Conservation (phyloP, 306 rosid genomes). For the Cucurbita maxima region DNA sequence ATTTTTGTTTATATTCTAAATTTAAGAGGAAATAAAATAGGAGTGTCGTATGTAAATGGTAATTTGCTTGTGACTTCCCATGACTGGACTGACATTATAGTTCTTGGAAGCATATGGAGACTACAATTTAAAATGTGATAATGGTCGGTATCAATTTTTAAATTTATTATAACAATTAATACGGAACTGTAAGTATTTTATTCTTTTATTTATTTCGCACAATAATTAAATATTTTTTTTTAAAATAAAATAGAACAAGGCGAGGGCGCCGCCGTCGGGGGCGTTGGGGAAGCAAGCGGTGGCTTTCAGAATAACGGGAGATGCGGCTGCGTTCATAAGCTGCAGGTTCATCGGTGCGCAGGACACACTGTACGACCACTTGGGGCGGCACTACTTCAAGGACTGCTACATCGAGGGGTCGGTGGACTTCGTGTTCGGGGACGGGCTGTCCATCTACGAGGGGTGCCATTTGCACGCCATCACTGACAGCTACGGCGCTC, state of each 20-base stretch:
- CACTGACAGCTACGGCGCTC: constrained; percentile 50
- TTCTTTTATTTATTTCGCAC: not conserved
- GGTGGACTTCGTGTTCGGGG: constrained; percentile 62
- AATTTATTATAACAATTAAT: not conserved
- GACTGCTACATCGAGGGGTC: constrained; percentile 61
- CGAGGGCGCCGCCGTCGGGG: not conserved
- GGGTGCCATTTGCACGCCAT: constrained; percentile 83
- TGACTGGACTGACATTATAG: not conserved
- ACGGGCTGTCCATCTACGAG: constrained; percentile 41
- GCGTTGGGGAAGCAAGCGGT: constrained; percentile 33
- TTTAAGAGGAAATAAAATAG: not conserved
- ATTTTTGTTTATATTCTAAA: too few species aligned
- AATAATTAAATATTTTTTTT: not conserved
- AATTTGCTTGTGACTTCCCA: not conserved
- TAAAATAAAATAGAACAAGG: not conserved
- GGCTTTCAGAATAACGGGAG: constrained; percentile 50
- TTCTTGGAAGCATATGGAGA: not conserved
- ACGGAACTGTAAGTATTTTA: not conserved
- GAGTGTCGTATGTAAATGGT: not conserved
- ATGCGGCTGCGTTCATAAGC: constrained; percentile 35
- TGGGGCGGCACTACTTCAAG: constrained; percentile 57
- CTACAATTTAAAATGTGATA: not conserved
- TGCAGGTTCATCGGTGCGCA: constrained; percentile 62
- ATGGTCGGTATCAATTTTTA: not conserved
- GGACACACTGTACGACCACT: constrained; percentile 55